Conservation (phyloP, 2,329 filamentous ascomycete species). For the Nectriaceae sp. region DNA sequence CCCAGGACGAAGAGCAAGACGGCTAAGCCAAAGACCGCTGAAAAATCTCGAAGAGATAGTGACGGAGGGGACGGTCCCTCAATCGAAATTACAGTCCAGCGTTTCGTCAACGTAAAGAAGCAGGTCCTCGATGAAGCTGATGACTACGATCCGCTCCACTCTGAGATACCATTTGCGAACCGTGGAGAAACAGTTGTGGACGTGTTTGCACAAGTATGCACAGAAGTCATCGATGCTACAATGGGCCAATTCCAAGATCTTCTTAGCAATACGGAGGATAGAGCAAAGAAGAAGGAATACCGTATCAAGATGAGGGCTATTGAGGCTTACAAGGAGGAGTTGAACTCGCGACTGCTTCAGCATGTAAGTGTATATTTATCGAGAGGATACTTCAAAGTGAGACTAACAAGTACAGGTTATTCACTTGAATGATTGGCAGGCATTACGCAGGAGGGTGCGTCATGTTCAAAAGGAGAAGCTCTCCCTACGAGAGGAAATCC, state of each 20-base stretch:
- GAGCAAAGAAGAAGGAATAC: conserved; percentile 53
- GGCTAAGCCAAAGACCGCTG: conserved; percentile 21
- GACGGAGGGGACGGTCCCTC: conserved; percentile 27
- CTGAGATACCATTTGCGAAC: conserved; percentile 55
- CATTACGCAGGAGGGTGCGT: conserved; percentile 58
- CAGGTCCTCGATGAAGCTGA: conserved; percentile 42
- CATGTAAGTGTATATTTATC: conserved; percentile 48
- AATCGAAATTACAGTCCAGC: conserved; percentile 61
- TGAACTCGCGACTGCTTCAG: conserved; percentile 56
- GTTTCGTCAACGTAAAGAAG: conserved; percentile 54
- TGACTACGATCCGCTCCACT: conserved; percentile 47
- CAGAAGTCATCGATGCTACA: conserved; percentile 57
- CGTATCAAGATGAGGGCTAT: conserved; percentile 57
- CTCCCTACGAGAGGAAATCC: conserved; percentile 59
- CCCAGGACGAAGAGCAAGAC: conserved; percentile 24
- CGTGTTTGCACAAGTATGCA: conserved; percentile 62
- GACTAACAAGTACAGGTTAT: conserved; percentile 48
- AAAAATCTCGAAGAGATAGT: conserved; percentile 23
- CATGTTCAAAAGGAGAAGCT: conserved; percentile 60
- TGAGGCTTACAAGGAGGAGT: conserved; percentile 59
- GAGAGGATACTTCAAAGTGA: neutral
- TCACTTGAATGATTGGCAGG: conserved; percentile 59
- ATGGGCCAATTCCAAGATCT: conserved; percentile 50
- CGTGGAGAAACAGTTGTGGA: conserved; percentile 64
- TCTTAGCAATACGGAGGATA: conserved; percentile 39